Conservation (phyloP, 2,329 filamentous ascomycete species). For the Lasiodiplodia sp. region DNA sequence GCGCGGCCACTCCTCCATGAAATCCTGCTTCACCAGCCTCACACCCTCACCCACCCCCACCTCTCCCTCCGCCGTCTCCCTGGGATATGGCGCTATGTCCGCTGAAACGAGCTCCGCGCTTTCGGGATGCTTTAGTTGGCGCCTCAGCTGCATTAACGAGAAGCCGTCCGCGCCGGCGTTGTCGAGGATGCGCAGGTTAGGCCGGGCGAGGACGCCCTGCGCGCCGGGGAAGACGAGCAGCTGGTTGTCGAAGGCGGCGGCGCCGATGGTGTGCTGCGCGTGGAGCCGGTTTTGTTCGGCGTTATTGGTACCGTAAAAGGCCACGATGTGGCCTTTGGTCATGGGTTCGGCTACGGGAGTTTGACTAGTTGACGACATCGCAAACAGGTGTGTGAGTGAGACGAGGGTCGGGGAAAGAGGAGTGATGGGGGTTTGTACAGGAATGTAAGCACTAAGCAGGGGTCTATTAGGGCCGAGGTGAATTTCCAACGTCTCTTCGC, state of each 20-base stretch:
- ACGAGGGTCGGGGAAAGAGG: background rate
- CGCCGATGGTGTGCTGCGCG: background rate
- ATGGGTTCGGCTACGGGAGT: background rate
- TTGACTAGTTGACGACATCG: background rate
- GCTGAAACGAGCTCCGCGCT: background rate
- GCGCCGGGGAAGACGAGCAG: constrained; percentile 9
- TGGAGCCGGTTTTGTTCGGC: constrained; percentile 4
- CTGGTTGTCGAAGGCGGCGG: background rate
- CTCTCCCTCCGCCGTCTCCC: background rate
- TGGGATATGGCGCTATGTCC: background rate
- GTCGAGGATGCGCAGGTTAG: constrained; percentile 2
- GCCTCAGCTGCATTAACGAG: background rate
- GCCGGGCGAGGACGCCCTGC: background rate
- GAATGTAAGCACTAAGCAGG: background rate
- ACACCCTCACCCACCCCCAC: background rate
- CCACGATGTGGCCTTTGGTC: background rate
- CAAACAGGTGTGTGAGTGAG: background rate
- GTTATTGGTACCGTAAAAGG: background rate
- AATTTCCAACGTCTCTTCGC: background rate
- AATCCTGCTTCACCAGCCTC: background rate
- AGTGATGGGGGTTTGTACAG: background rate
- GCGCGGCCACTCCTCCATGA: background rate
- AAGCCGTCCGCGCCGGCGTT: constrained; percentile 1
- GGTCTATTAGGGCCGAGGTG: background rate
- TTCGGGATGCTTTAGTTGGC: background rate